Evolutionary conservation across 2,329 filamentous ascomycete genomes (phyloP).

Genomic region (Metarhizium robertsii): DNA sequence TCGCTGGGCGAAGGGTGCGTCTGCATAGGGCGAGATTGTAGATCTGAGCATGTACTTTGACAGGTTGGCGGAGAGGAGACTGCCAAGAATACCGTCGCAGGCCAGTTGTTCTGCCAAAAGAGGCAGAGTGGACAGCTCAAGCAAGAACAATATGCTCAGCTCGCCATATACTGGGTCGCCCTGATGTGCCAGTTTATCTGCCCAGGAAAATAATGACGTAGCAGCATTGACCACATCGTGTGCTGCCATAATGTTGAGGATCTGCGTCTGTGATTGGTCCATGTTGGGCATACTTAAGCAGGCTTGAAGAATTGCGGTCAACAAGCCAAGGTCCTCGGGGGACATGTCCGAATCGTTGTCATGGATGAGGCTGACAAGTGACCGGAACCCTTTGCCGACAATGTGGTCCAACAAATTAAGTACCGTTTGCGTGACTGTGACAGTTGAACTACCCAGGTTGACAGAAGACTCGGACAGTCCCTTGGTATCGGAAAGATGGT

Average conservation of each 20-base stretch:
- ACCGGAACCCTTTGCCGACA: constrained; percentile 73
- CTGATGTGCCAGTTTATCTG: constrained; percentile 68
- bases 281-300: constrained; percentile 71
- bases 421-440: constrained; percentile 49
- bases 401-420: constrained; percentile 73
- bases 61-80: constrained; percentile 70
- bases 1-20: constrained; percentile 55
- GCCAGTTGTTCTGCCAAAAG: constrained; percentile 82
- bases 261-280: constrained; percentile 59
- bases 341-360: constrained; percentile 52
- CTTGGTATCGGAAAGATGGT: constrained; percentile 31
- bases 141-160: constrained; percentile 77
- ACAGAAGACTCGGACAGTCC: constrained; percentile 21
- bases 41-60: constrained; percentile 65
- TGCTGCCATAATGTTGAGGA: constrained; percentile 59
- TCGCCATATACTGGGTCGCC: constrained; percentile 89
- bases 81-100: constrained; percentile 72
- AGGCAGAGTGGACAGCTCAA: constrained; percentile 76
- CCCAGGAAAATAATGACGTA: constrained; percentile 85
- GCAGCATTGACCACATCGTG: constrained; percentile 74
- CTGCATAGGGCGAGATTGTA: constrained; percentile 69
- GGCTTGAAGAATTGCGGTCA: constrained; percentile 82
- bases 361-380: constrained; percentile 73
- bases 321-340: constrained; percentile 74
- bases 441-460: constrained; percentile 25